Percentiles rank a stretch among this genome's conserved stretches.
phyloP scores from a whole-genome alignment of 352 stramenopile genomes.

The Phytophthora litchii region DNA sequence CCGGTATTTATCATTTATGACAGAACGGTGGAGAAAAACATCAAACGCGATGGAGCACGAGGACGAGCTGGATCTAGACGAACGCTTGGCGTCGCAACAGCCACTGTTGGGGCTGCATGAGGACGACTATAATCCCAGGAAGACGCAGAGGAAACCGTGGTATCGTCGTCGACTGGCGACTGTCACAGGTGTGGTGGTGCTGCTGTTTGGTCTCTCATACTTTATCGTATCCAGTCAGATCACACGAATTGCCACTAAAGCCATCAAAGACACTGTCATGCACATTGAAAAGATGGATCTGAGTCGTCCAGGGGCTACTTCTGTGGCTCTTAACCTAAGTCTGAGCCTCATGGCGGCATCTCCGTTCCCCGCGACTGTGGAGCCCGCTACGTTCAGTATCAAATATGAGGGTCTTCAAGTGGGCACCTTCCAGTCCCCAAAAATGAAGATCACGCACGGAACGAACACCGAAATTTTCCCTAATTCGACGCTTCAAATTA shows the following conservation, averaged over 20 bases:
- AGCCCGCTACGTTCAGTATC: constrained; percentile 56
- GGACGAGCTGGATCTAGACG: constrained; percentile 34
- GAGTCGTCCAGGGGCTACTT: constrained; percentile 36
- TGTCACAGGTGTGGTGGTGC: constrained; percentile 21
- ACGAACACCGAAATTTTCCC: constrained; percentile 53
- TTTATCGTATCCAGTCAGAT: constrained; percentile 60
- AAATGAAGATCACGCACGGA: constrained; percentile 60
- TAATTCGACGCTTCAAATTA: constrained; percentile 59
- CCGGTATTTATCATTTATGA: too few relatives aligned
- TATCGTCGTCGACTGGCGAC: constrained; percentile 27
- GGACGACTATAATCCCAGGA: background rate
- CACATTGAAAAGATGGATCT: constrained; percentile 65
- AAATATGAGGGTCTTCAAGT: constrained; percentile 44
- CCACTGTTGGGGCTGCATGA: constrained; percentile 40
- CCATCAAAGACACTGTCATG: constrained; percentile 69
- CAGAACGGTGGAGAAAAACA: constrained; percentile 11
- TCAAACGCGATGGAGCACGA: constrained; percentile 16
- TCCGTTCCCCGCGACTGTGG: constrained; percentile 54
- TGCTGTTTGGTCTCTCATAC: constrained; percentile 43
- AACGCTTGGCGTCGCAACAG: constrained; percentile 30
- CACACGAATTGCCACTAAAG: constrained; percentile 51
- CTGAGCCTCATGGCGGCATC: constrained; percentile 58
- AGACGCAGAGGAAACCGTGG: constrained; percentile 19
- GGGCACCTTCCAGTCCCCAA: constrained; percentile 50
- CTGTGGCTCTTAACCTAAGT: constrained; percentile 55